phyloP scores from a whole-genome alignment of 106 monocot genomes.

The Alisma plantagoaquatica region DNA sequence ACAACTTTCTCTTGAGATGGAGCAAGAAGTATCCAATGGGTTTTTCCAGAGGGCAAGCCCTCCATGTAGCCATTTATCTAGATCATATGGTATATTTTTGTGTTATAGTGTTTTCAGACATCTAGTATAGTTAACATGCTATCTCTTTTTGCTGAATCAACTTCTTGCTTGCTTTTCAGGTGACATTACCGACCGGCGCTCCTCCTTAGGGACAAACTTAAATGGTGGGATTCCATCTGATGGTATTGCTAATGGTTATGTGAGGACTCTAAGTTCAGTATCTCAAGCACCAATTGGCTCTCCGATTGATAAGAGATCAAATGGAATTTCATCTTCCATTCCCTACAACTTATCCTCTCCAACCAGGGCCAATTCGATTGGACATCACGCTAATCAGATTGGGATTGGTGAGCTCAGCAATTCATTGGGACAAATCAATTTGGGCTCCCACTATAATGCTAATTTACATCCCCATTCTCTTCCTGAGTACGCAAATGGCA shows the following conservation, averaged over 20 bases:
- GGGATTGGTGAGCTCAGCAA: slow-evolving; percentile 28
- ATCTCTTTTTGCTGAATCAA: neutral
- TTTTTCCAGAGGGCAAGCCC: slow-evolving; percentile 14
- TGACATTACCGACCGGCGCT: too few species aligned
- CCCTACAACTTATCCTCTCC: slow-evolving; percentile 15
- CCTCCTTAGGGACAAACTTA: slow-evolving; percentile 24
- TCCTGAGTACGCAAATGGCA: slow-evolving; percentile 52
- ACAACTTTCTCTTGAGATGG: slow-evolving; percentile 29
- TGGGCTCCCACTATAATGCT: slow-evolving; percentile 35
- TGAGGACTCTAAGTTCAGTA: slow-evolving; percentile 28
- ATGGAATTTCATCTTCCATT: slow-evolving; percentile 9
- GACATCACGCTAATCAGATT: slow-evolving; percentile 25
- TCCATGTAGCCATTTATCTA: slow-evolving; percentile 11
- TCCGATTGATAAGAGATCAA: slow-evolving; percentile 20
- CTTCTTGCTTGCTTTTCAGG: too few species aligned
- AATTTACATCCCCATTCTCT: slow-evolving; percentile 62
- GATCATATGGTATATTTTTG: too few species aligned
- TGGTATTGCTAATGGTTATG: slow-evolving; percentile 35
- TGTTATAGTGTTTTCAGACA: too few species aligned
- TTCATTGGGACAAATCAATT: slow-evolving; percentile 46
- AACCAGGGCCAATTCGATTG: slow-evolving; percentile 11
- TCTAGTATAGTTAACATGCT: too few species aligned
- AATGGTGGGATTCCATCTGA: slow-evolving; percentile 20
- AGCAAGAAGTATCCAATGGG: slow-evolving; percentile 24
- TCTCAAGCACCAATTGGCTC: slow-evolving; percentile 28